Base-by-base conservation (phyloP, 495 filamentous ascomycete genomes). In the Penicillium cinerascens region DNA sequence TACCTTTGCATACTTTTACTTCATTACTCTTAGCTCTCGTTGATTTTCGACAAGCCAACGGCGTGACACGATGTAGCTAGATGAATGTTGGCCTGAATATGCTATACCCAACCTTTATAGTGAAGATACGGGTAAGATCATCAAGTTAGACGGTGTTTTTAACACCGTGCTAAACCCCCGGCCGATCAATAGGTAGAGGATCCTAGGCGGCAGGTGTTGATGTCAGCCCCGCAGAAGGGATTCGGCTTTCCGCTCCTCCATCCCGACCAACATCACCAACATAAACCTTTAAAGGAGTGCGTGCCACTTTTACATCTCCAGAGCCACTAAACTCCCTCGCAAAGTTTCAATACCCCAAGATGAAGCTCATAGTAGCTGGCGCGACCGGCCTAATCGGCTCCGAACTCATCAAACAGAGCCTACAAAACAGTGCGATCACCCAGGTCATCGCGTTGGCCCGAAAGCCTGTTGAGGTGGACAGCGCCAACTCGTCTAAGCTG, bases 351-450 rank as follows among this genome's bases (percentile, higher is more conserved):
- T n/a, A n/a, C n/a, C n/a, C n/a, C n/a, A n/a, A n/a, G n/a, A 82
- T 81, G 79, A 82, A 82, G 56, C 69, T 82, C 42, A 72, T 82
- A 45, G 55, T 82, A 23, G 67, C 70, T 29, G 78, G 79, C 5
- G 68, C 77, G 2, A 77, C 71, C 6, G 77, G 78, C 13, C 75
- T 75, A 41, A 64, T 80, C 7, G 78, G 64, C 26, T 61, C 51
- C 6, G 78, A 79, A 54, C 35, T 80, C 23, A 63, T 80, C 55
- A 63, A 65, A 15, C 73, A 78, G 65, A 64, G 68, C 40, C 51
- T 79, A 18, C 53, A 55, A 13, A 64, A 64, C 41, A 58, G 55
- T 17, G 55, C 65, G 27, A 68, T 81, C 27, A 74, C 68, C 1
- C 63, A 68, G 21, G 51, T 82, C 21, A 49, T 80, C 23, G 71